phyloP scores from a whole-genome alignment of 139 green algal genomes.

The Prasinococcaceae sp. region DNA sequence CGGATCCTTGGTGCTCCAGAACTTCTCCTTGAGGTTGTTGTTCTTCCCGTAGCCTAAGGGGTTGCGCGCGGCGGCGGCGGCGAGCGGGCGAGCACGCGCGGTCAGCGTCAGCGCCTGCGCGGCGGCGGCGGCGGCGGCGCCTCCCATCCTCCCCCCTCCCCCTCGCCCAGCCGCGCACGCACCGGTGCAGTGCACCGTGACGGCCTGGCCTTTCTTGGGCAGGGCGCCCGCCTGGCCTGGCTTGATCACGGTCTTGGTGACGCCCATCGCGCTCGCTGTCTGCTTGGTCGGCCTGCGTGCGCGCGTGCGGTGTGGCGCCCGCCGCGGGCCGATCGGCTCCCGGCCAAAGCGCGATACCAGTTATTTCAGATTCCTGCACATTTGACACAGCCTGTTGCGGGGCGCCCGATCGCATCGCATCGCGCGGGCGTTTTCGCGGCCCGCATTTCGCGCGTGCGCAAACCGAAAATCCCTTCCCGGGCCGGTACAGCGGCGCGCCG shows the following conservation, averaged over 20 bases:
- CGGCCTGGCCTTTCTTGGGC: slow-evolving; percentile 21
- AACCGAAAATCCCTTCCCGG: too few relatives aligned
- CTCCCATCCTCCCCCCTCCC: background rate
- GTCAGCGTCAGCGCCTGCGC: background rate
- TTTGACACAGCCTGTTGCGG: too few relatives aligned
- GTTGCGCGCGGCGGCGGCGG: background rate
- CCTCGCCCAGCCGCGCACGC: background rate
- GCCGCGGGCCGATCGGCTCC: too few relatives aligned
- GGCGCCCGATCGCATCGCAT: too few relatives aligned
- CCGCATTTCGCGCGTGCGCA: too few relatives aligned
- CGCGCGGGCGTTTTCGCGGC: too few relatives aligned
- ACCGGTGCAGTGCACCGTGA: slow-evolving; percentile 35
- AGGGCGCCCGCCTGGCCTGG: slow-evolving; percentile 17
- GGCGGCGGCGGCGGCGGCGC: background rate
- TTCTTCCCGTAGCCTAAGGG: slow-evolving; percentile 1
- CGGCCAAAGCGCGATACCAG: too few relatives aligned
- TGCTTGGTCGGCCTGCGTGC: too few relatives aligned
- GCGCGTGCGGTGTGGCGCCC: too few relatives aligned
- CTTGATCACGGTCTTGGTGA: slow-evolving; percentile 19
- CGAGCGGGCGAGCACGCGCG: background rate
- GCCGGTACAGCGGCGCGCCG: too few relatives aligned
- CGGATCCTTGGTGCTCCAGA: slow-evolving; percentile 28
- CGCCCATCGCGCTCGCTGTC: slow-evolving; percentile 16
- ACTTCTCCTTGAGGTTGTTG: slow-evolving; percentile 15
- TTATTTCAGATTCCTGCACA: too few relatives aligned